These are phyloP conservation scores for Aspergillus haitiensis DNA, from an alignment of 495 filamentous ascomycete species.

Conservation along the genomic window DNA sequence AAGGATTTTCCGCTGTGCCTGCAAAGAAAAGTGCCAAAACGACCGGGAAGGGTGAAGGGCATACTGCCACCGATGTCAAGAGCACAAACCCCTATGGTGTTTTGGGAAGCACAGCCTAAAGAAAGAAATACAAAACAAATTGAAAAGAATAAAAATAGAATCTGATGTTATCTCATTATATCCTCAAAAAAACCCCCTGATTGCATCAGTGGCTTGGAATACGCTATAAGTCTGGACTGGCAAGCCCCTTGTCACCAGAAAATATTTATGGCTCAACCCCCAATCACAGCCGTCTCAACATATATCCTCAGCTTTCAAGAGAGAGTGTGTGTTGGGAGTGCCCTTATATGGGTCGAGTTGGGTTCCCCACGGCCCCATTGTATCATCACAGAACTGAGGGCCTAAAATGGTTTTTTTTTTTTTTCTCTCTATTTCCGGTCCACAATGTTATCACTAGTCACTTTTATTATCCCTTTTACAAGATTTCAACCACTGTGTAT, in stretches of 20 bases:
- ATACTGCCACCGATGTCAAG: constrained; percentile 26
- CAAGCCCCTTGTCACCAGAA: background rate
- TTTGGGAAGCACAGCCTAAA: constrained; percentile 32
- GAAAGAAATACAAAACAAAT: background rate
- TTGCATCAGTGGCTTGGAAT: background rate
- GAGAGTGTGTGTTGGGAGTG: constrained; percentile 1
- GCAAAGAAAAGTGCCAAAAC: constrained; percentile 47
- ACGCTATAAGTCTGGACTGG: background rate
- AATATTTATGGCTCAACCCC: constrained; percentile 5
- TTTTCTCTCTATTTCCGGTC: too few relatives aligned
- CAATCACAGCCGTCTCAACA: constrained; percentile 6
- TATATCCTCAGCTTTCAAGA: background rate
- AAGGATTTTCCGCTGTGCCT: constrained; percentile 39
- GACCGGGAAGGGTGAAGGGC: constrained; percentile 29
- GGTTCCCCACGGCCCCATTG: constrained; percentile 14
- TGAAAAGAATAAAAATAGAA: background rate
- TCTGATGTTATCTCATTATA: background rate
- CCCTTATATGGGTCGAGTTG: background rate
- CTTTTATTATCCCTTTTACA: background rate
- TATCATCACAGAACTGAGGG: background rate
- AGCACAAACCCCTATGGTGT: constrained; percentile 42
- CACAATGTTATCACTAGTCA: background rate
- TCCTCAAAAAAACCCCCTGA: too few relatives aligned
- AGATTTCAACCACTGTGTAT: background rate
- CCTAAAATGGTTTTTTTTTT: background rate